These are phyloP conservation scores for Vigna mungo DNA, from an alignment of 306 rosid species.

Conservation along the genomic window DNA sequence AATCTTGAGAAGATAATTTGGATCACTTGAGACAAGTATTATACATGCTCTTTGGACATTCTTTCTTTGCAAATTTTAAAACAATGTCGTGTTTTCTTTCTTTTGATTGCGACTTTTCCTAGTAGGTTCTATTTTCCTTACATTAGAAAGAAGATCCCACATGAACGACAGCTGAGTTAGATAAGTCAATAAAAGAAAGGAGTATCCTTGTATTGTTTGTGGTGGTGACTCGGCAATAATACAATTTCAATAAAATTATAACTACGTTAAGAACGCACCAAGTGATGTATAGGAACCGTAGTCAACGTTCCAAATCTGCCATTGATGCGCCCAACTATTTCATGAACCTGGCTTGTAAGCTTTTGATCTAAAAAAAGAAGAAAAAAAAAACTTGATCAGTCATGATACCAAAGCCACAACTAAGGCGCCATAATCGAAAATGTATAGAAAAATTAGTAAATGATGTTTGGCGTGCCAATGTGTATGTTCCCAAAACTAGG, in stretches of 20 bases:
- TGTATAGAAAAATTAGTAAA: conserved; percentile 8
- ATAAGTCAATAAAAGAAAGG: conserved; percentile 8
- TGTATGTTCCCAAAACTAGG: conserved; percentile 2
- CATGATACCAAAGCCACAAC: conserved; percentile 6
- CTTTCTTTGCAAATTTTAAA: too few relatives aligned
- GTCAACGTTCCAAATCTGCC: conserved; percentile 86
- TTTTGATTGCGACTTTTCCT: too few relatives aligned
- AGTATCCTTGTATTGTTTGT: background rate
- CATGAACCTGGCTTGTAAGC: conserved; percentile 96
- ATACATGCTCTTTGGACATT: too few relatives aligned
- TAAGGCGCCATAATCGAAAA: conserved; percentile 28
- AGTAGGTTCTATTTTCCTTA: too few relatives aligned
- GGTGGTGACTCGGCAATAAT: conserved; percentile 16
- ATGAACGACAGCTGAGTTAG: background rate
- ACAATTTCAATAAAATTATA: conserved; percentile 14
- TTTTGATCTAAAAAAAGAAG: conserved; percentile 71
- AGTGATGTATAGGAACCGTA: conserved; percentile 91
- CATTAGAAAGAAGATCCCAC: background rate
- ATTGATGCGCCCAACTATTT: conserved; percentile 92
- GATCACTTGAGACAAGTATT: too few relatives aligned
- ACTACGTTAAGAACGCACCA: conserved; percentile 58
- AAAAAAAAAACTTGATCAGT: background rate
- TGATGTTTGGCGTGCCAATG: conserved; percentile 15
- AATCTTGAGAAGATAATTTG: too few relatives aligned
- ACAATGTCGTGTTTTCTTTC: too few relatives aligned